A percentile compares a stretch with the other conserved stretches of the same genome.
phyloP scores from a whole-genome alignment of 73 alveolate genomes.

The Paramecium biaurelia region DNA sequence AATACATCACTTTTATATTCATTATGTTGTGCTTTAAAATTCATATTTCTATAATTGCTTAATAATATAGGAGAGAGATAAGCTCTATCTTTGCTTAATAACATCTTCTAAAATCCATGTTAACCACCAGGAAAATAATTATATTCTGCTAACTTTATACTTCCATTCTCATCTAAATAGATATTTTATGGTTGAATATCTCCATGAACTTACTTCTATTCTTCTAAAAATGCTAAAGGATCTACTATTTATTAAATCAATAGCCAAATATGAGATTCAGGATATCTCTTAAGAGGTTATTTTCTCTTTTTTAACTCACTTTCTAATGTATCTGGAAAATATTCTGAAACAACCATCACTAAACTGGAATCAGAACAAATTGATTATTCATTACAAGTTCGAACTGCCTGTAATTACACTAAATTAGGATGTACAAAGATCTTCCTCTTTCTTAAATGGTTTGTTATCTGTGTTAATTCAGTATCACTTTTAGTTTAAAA shows the following conservation, averaged over 20 bases:
- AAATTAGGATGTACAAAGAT: background rate
- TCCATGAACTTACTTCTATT: slow-evolving; percentile 15
- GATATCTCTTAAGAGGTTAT: background rate
- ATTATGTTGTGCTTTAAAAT: background rate
- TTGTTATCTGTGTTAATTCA: background rate
- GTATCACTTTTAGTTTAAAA: background rate
- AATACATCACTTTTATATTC: slow-evolving; percentile 44
- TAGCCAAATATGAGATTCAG: slow-evolving; percentile 3
- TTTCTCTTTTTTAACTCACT: background rate
- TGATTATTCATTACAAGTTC: background rate
- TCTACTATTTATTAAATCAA: background rate
- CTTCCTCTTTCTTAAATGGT: background rate
- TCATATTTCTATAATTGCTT: background rate
- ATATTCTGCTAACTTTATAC: slow-evolving; percentile 30
- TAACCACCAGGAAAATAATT: slow-evolving; percentile 17
- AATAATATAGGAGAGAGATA: background rate
- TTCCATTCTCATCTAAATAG: slow-evolving; percentile 24
- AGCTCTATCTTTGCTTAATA: background rate
- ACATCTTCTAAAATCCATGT: slow-evolving; percentile 35
- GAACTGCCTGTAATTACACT: background rate
- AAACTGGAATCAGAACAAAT: background rate
- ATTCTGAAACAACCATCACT: background rate
- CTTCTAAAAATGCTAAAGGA: background rate
- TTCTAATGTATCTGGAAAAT: background rate
- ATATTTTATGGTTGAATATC: slow-evolving; percentile 1